phyloP scores from a whole-genome alignment of 192 early-diverging fungal genomes.

The Entomortierella parvispora region DNA sequence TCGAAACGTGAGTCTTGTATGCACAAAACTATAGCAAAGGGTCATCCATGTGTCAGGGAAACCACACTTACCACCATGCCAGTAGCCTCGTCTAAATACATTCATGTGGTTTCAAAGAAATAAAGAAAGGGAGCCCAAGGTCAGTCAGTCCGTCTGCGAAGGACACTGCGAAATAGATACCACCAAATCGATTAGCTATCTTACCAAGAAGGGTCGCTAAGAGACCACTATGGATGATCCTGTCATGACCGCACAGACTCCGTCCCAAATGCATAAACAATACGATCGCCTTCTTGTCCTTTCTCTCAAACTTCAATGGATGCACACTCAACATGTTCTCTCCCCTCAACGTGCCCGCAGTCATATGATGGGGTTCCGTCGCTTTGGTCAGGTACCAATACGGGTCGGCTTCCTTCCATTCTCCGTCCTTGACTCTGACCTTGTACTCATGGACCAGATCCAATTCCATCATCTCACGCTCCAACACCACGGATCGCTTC shows the following conservation, averaged over 20 bases:
- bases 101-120: too few relatives aligned
- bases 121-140: background rate
- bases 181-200: background rate
- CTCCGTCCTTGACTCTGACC: constrained; percentile 16
- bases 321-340: constrained; percentile 64
- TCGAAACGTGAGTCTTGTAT: too few relatives aligned
- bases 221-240: constrained; percentile 84
- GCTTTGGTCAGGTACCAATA: constrained; percentile 41
- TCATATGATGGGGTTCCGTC: constrained; percentile 43
- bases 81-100: constrained; percentile 34
- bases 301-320: constrained; percentile 67
- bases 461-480: constrained; percentile 34
- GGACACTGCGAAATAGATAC: background rate
- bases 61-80: constrained; percentile 48
- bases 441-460: constrained; percentile 33
- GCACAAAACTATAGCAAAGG: too few relatives aligned
- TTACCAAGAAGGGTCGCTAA: constrained; percentile 67
- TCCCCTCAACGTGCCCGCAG: constrained; percentile 60
- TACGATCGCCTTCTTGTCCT: constrained; percentile 55
- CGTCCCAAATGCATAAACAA: constrained; percentile 76
- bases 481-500: constrained; percentile 28
- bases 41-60: background rate
- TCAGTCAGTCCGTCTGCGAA: background rate
- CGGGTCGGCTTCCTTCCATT: constrained; percentile 38
- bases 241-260: constrained; percentile 78